phyloP scores from a whole-genome alignment of 1,284 basidiomycete genomes.

The Puccinia coronata region DNA sequence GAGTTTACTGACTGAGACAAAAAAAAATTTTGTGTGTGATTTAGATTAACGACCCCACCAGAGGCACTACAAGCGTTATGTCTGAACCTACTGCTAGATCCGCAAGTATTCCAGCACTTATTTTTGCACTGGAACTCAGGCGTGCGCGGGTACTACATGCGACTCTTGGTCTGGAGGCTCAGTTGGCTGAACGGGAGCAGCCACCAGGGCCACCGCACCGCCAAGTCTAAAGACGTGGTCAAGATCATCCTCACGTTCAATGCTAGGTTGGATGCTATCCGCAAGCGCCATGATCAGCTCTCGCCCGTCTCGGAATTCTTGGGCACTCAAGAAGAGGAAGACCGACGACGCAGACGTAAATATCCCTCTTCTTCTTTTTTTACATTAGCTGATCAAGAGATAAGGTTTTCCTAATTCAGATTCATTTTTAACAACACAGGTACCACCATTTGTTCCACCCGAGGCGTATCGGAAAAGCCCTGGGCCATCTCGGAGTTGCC shows the following conservation, averaged over 20 bases:
- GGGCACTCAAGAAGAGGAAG: conserved; percentile 14
- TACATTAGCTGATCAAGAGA: conserved; percentile 44
- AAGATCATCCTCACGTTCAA: conserved; percentile 61
- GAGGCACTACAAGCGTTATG: conserved; percentile 61
- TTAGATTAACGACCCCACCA: conserved; percentile 59
- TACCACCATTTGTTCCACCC: conserved; percentile 57
- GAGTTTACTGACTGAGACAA: neutral
- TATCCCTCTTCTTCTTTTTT: too few species aligned
- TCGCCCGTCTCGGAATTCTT: conserved; percentile 40
- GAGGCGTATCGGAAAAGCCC: conserved; percentile 56
- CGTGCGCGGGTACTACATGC: conserved; percentile 61
- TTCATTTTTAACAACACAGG: conserved; percentile 29
- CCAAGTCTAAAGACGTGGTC: conserved; percentile 59
- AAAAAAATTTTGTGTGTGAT: neutral
- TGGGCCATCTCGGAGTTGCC: conserved; percentile 53
- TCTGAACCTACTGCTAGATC: conserved; percentile 61
- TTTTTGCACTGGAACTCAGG: conserved; percentile 63
- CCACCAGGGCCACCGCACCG: conserved; percentile 45
- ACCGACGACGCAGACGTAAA: conserved; percentile 20
- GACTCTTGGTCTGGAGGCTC: conserved; percentile 63
- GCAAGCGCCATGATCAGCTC: conserved; percentile 60
- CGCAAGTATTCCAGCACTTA: conserved; percentile 61
- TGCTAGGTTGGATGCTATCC: conserved; percentile 61
- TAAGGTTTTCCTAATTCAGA: neutral
- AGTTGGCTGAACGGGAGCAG: conserved; percentile 60